Conservation (phyloP, 495 filamentous ascomycete species). For the Hyaloscypha hepaticicola region DNA sequence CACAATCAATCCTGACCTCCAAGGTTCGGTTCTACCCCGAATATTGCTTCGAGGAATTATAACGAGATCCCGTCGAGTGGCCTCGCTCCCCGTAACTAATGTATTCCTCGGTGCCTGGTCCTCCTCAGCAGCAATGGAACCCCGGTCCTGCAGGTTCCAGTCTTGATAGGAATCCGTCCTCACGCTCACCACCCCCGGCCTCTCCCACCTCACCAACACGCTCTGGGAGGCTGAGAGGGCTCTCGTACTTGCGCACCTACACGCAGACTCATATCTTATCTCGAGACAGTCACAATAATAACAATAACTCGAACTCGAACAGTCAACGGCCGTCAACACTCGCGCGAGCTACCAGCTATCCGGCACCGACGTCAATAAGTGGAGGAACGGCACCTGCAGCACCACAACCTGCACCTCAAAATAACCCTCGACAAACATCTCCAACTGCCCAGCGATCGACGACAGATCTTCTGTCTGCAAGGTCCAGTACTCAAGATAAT, state of each 20-base stretch:
- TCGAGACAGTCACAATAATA: constrained; percentile 42
- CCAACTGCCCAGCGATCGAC: constrained; percentile 30
- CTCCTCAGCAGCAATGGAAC: constrained; percentile 17
- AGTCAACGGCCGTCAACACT: constrained; percentile 30
- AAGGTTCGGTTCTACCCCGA: not conserved
- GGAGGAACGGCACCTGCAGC: constrained; percentile 40
- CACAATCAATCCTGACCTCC: not conserved
- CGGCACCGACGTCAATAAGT: constrained; percentile 33
- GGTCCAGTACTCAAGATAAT: constrained; percentile 18
- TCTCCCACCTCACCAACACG: constrained; percentile 36
- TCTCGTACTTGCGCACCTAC: constrained; percentile 74
- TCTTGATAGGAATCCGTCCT: constrained; percentile 17
- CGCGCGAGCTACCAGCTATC: constrained; percentile 31
- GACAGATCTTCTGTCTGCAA: constrained; percentile 12
- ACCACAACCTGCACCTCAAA: constrained; percentile 18
- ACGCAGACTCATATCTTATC: constrained; percentile 63
- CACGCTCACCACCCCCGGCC: constrained; percentile 12
- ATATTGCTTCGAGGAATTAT: not conserved
- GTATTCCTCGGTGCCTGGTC: constrained; percentile 28
- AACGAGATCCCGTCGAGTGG: not conserved
- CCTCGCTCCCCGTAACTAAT: constrained; percentile 21
- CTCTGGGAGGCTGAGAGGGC: constrained; percentile 63
- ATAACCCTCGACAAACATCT: constrained; percentile 31
- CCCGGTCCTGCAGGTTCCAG: constrained; percentile 10
- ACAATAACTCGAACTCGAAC: constrained; percentile 34